Evolutionary conservation across 371 early-diverging fungal species (phyloP).

Genomic region (Syncephalastrum contaminatum): DNA sequence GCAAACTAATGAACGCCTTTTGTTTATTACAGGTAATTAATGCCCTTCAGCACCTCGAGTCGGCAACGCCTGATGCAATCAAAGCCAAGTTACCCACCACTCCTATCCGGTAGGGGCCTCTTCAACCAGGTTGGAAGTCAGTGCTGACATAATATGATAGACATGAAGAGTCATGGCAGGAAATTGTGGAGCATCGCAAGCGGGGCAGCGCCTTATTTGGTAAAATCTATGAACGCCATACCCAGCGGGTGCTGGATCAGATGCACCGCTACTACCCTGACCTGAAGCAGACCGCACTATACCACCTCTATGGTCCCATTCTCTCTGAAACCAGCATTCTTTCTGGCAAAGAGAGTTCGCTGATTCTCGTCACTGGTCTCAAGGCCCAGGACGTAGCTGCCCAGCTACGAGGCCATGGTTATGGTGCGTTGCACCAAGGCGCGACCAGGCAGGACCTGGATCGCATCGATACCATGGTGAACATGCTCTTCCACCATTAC

Average conservation of each 20-base stretch:
- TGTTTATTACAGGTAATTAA: slow-evolving; percentile 33
- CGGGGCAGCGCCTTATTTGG: slow-evolving; percentile 37
- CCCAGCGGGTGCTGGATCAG: slow-evolving; percentile 24
- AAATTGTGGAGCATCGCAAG: slow-evolving; percentile 68
- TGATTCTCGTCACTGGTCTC: slow-evolving; percentile 27
- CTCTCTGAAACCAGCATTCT: slow-evolving; percentile 25
- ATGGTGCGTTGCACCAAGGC: slow-evolving; percentile 41
- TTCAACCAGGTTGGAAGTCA: no score
- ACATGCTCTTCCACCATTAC: slow-evolving; percentile 13
- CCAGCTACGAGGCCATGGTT: slow-evolving; percentile 31
- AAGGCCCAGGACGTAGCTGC: slow-evolving; percentile 26
- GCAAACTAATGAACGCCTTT: background rate
- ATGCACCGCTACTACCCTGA: slow-evolving; percentile 32
- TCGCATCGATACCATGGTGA: slow-evolving; percentile 5
- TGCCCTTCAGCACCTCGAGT: slow-evolving; percentile 24
- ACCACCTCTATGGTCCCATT: slow-evolving; percentile 36
- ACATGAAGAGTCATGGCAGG: slow-evolving; percentile 70
- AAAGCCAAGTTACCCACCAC: slow-evolving; percentile 8
- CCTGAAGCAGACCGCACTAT: slow-evolving; percentile 31
- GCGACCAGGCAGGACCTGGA: slow-evolving; percentile 26
- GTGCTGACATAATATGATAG: slow-evolving; percentile 3
- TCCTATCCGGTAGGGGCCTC: slow-evolving; percentile 12
- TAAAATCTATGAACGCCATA: slow-evolving; percentile 34
- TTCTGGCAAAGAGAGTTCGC: slow-evolving; percentile 29
- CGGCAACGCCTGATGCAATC: slow-evolving; percentile 28